Conservation (phyloP, 1,139 yeast genomes). For the Pichia cactophila region DNA sequence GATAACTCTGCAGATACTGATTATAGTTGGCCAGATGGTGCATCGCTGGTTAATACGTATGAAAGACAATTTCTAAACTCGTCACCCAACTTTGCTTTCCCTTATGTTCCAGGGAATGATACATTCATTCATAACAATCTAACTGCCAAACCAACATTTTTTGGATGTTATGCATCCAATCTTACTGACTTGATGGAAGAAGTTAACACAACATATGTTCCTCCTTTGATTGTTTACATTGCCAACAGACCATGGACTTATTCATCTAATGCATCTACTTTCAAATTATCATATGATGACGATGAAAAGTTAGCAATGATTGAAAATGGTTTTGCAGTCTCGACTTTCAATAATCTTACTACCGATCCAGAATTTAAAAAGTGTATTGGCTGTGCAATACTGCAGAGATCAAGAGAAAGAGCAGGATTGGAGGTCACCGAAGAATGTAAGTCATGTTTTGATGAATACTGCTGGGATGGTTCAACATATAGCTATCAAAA, state of each 20-base stretch:
- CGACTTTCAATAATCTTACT: constrained; percentile 67
- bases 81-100: constrained; percentile 65
- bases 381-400: constrained; percentile 84
- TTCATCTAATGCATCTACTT: constrained; percentile 66
- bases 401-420: constrained; percentile 77
- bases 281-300: constrained; percentile 53
- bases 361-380: constrained; percentile 66
- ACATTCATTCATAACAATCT: constrained; percentile 57
- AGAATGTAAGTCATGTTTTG: constrained; percentile 69
- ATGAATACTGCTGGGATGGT: constrained; percentile 72
- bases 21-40: constrained; percentile 68
- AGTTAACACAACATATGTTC: constrained; percentile 32
- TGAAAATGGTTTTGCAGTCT: constrained; percentile 72
- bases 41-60: constrained; percentile 58
- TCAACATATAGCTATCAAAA: constrained; percentile 14
- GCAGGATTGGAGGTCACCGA: constrained; percentile 53
- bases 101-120: constrained; percentile 72
- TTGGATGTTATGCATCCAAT: constrained; percentile 75
- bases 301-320: constrained; percentile 55
- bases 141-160: constrained; percentile 66
- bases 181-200: constrained; percentile 41
- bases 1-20: constrained; percentile 82
- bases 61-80: constrained; percentile 51
- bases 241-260: constrained; percentile 70
- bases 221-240: constrained; percentile 73